Conservation (phyloP, 495 filamentous ascomycete species). For the Xylaria intraflava region DNA sequence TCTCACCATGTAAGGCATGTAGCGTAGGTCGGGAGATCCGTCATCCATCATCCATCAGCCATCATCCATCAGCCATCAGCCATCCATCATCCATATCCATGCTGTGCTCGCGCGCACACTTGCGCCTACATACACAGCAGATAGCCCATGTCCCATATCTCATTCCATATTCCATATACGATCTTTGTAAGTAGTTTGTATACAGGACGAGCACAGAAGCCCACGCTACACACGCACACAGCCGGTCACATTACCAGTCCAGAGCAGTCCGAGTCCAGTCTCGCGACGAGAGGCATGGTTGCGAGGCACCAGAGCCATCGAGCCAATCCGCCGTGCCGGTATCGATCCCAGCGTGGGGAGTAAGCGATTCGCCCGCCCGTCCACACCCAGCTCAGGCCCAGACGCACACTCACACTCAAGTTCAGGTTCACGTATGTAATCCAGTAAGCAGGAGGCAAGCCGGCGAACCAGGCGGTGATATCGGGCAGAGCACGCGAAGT, state of each 20-base stretch:
- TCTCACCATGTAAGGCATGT: too few relatives aligned
- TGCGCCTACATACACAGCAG: constrained; percentile 29
- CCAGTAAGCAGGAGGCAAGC: constrained; percentile 12
- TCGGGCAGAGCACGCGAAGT: neutral
- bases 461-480: constrained; percentile 7
- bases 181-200: too few relatives aligned
- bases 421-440: constrained; percentile 4
- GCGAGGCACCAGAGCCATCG: constrained; percentile 1
- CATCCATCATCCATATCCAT: too few relatives aligned
- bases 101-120: neutral
- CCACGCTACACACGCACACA: too few relatives aligned
- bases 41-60: too few relatives aligned
- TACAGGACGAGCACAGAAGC: too few relatives aligned
- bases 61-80: too few relatives aligned
- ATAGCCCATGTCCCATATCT: neutral
- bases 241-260: too few relatives aligned
- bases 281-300: constrained; percentile 20
- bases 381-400: too few relatives aligned
- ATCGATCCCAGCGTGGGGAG: constrained; percentile 11
- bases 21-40: too few relatives aligned
- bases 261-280: constrained; percentile 13
- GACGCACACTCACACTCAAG: too few relatives aligned
- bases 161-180: neutral
- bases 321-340: constrained; percentile 15
- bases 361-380: constrained; percentile 22